phyloP scores from a whole-genome alignment of 2,329 filamentous ascomycete genomes.

The Fusarium tricinctum region DNA sequence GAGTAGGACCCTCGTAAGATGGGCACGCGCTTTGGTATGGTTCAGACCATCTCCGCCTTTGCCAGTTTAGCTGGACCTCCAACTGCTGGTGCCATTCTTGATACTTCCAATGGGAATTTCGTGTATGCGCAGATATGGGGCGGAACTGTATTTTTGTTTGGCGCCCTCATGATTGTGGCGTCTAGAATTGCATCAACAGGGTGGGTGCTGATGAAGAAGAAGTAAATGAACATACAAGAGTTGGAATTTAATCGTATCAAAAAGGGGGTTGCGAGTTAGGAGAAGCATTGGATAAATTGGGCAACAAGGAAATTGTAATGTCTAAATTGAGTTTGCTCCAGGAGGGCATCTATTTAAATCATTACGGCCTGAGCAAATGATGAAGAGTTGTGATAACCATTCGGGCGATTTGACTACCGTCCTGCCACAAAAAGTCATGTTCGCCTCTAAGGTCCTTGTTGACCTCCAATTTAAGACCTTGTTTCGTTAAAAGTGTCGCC shows the following conservation, averaged over 20 bases:
- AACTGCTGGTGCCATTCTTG: conserved; percentile 52
- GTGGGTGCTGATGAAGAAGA: conserved; percentile 56
- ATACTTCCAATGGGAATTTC: conserved; percentile 51
- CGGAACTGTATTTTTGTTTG: conserved; percentile 57
- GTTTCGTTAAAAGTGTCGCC: conserved; percentile 60
- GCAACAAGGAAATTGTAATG: conserved; percentile 26
- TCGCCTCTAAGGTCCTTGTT: conserved; percentile 65
- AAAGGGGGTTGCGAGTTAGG: background rate
- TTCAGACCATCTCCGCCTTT: conserved; percentile 58
- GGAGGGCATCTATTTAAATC: background rate
- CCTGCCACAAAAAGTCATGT: conserved; percentile 75
- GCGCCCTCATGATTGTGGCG: conserved; percentile 51
- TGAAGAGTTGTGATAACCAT: conserved; percentile 56
- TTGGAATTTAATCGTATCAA: background rate
- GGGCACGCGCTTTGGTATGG: conserved; percentile 61
- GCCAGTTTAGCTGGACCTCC: conserved; percentile 60
- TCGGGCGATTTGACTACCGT: conserved; percentile 69
- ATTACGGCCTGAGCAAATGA: conserved; percentile 29
- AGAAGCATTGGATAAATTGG: background rate
- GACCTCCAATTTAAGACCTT: conserved; percentile 53
- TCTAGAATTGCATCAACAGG: conserved; percentile 56
- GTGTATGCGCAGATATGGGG: conserved; percentile 64
- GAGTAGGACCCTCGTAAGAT: conserved; percentile 56
- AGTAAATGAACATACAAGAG: background rate
- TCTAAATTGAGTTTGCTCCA: conserved; percentile 20